Conservation (phyloP, 495 filamentous ascomycete genomes). For the Penicillium riverlandense region DNA sequence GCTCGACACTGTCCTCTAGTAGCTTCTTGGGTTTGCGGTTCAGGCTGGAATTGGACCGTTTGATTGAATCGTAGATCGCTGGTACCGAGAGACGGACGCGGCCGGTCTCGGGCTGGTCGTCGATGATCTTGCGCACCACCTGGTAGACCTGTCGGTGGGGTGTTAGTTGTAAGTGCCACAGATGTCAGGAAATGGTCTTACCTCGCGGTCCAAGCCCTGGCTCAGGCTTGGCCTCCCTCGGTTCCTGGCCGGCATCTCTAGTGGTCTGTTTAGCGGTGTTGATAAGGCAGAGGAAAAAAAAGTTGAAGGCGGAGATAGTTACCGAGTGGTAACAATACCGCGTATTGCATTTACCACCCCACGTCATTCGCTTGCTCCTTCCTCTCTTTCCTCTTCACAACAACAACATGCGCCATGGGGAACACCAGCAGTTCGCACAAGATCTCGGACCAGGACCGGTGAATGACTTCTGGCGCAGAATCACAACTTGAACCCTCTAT, state of each 20-base stretch:
- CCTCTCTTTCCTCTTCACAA: not conserved
- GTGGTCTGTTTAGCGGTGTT: not conserved
- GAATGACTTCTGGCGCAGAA: constrained; percentile 6
- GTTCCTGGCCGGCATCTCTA: constrained; percentile 25
- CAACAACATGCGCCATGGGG: constrained; percentile 50
- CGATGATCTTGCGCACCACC: constrained; percentile 63
- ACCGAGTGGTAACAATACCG: no score
- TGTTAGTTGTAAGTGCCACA: not conserved
- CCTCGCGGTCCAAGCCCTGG: constrained; percentile 51
- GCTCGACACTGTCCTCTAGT: constrained; percentile 79
- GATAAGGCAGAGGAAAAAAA: constrained; percentile 12
- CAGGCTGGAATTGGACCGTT: constrained; percentile 76
- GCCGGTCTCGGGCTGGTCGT: constrained; percentile 49
- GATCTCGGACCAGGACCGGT: constrained; percentile 69
- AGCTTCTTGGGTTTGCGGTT: constrained; percentile 71
- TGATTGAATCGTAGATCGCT: constrained; percentile 67
- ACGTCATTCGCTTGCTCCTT: constrained; percentile 17
- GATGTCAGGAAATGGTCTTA: constrained; percentile 12
- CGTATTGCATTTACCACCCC: constrained; percentile 4
- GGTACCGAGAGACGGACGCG: constrained; percentile 47
- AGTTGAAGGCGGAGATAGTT: constrained; percentile 1
- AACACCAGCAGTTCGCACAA: constrained; percentile 58
- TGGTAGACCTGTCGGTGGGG: constrained; percentile 53
- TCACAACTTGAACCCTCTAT: not conserved
- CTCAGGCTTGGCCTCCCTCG: constrained; percentile 42